Conservation (phyloP, 2,329 filamentous ascomycete species). For the Aureobasidium sp. region DNA sequence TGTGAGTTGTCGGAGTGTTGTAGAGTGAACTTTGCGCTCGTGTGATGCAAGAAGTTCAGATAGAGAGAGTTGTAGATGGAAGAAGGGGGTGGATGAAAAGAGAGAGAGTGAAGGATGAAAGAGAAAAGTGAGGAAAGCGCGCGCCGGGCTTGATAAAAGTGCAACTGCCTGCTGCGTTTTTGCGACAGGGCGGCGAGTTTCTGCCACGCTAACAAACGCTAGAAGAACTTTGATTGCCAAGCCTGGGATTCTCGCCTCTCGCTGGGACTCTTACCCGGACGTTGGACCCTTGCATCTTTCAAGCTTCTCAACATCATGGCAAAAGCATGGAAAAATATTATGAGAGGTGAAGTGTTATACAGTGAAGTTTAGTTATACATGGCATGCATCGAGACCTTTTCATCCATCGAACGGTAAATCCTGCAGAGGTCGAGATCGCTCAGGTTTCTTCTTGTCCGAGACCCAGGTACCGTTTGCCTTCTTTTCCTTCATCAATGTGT, state of each 20-base stretch:
- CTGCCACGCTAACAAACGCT: conserved; percentile 8
- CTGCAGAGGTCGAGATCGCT: neutral
- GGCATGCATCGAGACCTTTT: neutral
- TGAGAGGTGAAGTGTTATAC: neutral
- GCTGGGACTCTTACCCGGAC: neutral
- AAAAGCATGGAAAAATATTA: neutral
- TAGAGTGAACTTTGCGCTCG: neutral
- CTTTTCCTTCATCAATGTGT: neutral
- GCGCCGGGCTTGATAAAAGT: conserved; percentile 6
- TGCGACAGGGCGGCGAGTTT: conserved; percentile 9
- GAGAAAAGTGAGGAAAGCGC: neutral
- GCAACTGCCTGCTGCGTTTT: neutral
- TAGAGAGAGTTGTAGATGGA: neutral
- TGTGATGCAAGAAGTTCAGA: neutral
- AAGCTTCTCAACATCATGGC: neutral
- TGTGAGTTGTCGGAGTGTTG: neutral
- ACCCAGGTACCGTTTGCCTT: conserved; percentile 7
- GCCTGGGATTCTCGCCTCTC: neutral
- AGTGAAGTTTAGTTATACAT: neutral
- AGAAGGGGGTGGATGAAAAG: neutral
- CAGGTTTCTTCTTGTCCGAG: neutral
- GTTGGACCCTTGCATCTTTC: neutral
- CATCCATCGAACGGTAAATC: neutral
- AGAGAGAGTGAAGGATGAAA: conserved; percentile 2
- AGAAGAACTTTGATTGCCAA: conserved; percentile 7